Evolutionary conservation across 768 basidiomycete species (phyloP), one percentile per base, ranked within the genome.

Genomic region (Russula lepida): DNA sequence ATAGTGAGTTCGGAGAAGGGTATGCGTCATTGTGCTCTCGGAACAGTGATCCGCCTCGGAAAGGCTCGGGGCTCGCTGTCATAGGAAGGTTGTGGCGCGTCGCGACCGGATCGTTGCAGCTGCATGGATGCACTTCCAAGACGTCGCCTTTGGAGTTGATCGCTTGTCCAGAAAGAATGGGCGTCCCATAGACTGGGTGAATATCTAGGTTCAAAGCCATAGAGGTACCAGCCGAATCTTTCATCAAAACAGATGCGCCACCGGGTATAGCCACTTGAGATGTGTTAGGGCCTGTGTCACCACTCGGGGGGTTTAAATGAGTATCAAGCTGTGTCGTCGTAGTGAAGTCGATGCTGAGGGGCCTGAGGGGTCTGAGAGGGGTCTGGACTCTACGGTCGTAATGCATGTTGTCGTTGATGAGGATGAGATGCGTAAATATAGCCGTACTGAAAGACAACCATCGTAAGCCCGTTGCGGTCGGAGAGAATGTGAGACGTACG

Each of bases 191-290:
- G 37, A 47, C 43, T 8, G 62, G 56, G 32, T 63, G 56, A 6
- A 58, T 58, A 21, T 47, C 57, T 44, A 63, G 35, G 39, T 58
- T 58, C 32, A 63, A 49, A 25, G 62, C 48, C 56, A 63, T 58
- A 2, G 56, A 58, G 2, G 52, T 49, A 21, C 62, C 62, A 6
- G 52, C 52, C 0, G 57, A n/a, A 27, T 63, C 61, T 15, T 48
- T 48, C 61, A 62, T 37, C 37, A 48, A 6, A 47, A 58, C 49
- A 17, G 56, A 49, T 32, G 56, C 46, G 46, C 62, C 62, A 8
- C 62, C 52, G 23, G 62, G 62, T 17, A 49, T 13, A 19, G 56
- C 23, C 39, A 49, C 8, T 11, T 28, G 62, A 8, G 58, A 47
- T 6, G n/a, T 58, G 28, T 4, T 44, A 25, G 37, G 13, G 30